Evolutionary conservation across 129 eudicot genomes (phyloP).

Genomic region (Artemisia tridentata): DNA sequence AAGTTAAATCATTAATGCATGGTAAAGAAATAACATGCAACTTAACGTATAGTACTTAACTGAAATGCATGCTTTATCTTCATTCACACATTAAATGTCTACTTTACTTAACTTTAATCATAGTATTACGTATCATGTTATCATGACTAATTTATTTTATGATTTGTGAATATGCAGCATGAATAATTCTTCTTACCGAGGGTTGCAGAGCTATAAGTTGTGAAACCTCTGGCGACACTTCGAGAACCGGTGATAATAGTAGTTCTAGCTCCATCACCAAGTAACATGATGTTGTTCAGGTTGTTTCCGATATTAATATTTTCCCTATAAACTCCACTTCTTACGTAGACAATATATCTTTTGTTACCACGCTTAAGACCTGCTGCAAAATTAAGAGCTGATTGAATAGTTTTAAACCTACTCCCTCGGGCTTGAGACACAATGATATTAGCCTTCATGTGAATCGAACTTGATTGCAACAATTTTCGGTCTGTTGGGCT

Average conservation of each 20-base stretch:
- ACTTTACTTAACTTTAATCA: constrained; percentile 38
- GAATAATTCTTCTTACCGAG: constrained; percentile 34
- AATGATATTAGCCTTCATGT: constrained; percentile 40
- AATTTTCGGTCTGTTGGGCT: constrained; percentile 37
- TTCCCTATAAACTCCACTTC: constrained; percentile 47
- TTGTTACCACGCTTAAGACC: constrained; percentile 34
- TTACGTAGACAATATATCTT: constrained; percentile 45
- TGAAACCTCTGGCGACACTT: constrained; percentile 44
- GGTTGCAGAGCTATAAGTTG: constrained; percentile 57
- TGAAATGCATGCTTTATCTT: constrained; percentile 19
- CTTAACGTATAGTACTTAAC: constrained; percentile 16
- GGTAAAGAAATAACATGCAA: constrained; percentile 31
- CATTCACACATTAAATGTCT: constrained; percentile 19
- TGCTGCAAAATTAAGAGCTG: constrained; percentile 51
- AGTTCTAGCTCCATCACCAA: constrained; percentile 48
- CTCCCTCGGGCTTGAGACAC: constrained; percentile 54
- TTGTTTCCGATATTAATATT: constrained; percentile 39
- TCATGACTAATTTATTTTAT: not conserved
- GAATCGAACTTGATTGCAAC: constrained; percentile 36
- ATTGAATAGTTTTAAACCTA: constrained; percentile 40
- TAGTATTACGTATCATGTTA: constrained; percentile 22
- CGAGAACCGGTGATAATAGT: constrained; percentile 54
- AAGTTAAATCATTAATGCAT: constrained; percentile 20
- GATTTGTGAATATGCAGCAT: not conserved
- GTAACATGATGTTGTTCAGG: constrained; percentile 45